Base-by-base conservation (phyloP, 208 protist genomes). In the Trypanosoma scelopori region DNA sequence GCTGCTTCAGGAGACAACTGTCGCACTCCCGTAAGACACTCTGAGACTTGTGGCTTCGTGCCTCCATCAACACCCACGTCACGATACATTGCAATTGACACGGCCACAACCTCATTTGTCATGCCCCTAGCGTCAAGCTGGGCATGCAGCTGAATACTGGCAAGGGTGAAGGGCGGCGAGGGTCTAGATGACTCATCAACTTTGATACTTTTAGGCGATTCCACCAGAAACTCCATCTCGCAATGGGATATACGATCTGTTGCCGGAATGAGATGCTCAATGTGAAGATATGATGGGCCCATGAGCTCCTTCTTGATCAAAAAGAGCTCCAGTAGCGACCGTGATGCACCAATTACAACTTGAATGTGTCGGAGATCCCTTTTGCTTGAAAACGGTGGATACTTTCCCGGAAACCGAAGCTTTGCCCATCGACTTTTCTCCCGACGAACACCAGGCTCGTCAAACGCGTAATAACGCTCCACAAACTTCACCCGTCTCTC, bases 391-490 rank as follows among this genome's bases (percentile, higher is more conserved):
- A 93, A 74, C 0, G 79, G 78, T 1, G 87, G 81, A 64, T 85
- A 92, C 49, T 72, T 80, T n/a, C 78, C 87, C 0, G 81, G 69
- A 74, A 96, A 98, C 48, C 76, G 65, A 57, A 98, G 81, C 50
- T 98, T 97, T 5, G 93, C 80, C 90, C 94, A 98, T 35, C 76
- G 58, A 43, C 60, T 75, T 65, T 91, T 88, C 35, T 95, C 91
- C 22, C 71, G 77, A 15, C 87, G 92, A 43, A 98, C 79, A 13
- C 50, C 75, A 3, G 62, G 61, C 49, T 92, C 78, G 58, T 98
- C 96, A 78, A 98, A 98, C 1, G 87, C 85, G 72, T 98, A 98
- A 73, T 95, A 97, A 0, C 91, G 78, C 42, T 97, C 78, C 28
- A 94, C 89, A 74, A 94, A 87, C 65, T 98, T 97, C 51, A 97